Percentiles rank a stretch among this genome's conserved stretches.
Evolutionary conservation across 192 early-diverging fungal genomes (phyloP).

Genomic region (Diversispora epigaea): DNA sequence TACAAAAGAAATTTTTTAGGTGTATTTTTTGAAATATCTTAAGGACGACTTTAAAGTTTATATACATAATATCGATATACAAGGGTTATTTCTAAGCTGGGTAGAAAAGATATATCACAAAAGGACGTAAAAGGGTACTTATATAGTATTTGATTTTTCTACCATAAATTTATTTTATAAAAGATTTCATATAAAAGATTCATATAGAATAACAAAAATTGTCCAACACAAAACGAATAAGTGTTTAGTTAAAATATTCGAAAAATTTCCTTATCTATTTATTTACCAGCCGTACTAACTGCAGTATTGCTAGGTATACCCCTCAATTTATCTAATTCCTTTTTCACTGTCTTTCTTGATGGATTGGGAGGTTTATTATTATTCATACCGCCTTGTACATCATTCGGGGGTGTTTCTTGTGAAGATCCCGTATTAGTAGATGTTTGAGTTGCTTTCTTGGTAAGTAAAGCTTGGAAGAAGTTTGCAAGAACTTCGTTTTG

Average conservation of each 20-base stretch:
- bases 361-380: background rate
- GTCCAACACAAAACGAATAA: background rate
- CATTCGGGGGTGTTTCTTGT: slow-evolving; percentile 8
- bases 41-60: too few species aligned
- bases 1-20: too few species aligned
- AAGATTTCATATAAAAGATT: background rate
- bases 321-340: slow-evolving; percentile 21
- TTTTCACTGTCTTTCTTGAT: slow-evolving; percentile 15
- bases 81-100: too few species aligned
- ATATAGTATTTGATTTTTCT: background rate
- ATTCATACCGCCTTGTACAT: too few species aligned
- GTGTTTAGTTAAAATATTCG: too few species aligned
- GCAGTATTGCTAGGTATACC: background rate
- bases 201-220: too few species aligned
- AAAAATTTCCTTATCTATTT: background rate
- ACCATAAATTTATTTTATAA: background rate
- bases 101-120: too few species aligned
- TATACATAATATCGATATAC: too few species aligned
- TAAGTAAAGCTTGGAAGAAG: slow-evolving; percentile 87
- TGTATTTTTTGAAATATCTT: too few species aligned
- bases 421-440: background rate
- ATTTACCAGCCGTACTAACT: slow-evolving; percentile 20
- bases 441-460: slow-evolving; percentile 50
- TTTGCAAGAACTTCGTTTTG: slow-evolving; percentile 82
- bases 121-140: too few species aligned